Evolutionary conservation across 2,329 filamentous ascomycete species (phyloP).

Genomic region (Curvularia sp.): DNA sequence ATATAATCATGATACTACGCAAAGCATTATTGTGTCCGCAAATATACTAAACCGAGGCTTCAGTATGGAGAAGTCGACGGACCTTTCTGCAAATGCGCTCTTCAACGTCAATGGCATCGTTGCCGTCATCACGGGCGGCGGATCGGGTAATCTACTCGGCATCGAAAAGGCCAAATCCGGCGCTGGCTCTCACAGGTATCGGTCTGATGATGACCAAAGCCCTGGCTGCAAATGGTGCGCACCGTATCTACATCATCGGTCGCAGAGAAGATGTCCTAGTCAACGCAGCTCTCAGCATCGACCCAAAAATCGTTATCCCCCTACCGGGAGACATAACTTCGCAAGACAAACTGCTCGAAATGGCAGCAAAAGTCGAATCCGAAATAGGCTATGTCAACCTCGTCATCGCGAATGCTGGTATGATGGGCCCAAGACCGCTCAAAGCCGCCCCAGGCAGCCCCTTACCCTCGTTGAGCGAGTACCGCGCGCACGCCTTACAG

Average conservation of each 20-base stretch:
- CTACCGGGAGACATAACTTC: conserved; percentile 31
- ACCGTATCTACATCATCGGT: conserved; percentile 31
- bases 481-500: conserved; percentile 26
- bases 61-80: conserved; percentile 1
- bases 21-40: neutral
- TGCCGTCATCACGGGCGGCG: conserved; percentile 34
- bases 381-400: conserved; percentile 30
- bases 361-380: conserved; percentile 18
- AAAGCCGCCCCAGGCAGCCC: conserved; percentile 19
- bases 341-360: conserved; percentile 19
- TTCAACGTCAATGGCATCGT: conserved; percentile 32
- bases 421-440: conserved; percentile 29
- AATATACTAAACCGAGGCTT: neutral
- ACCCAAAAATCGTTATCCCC: conserved; percentile 25
- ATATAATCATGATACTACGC: neutral
- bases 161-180: neutral
- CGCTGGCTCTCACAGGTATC: conserved; percentile 20
- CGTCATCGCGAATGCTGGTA: conserved; percentile 36
- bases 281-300: conserved; percentile 19
- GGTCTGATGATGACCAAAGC: conserved; percentile 29
- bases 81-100: conserved; percentile 21
- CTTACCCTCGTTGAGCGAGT: conserved; percentile 24
- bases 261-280: conserved; percentile 23
- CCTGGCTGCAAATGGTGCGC: conserved; percentile 30
- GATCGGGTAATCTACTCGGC: conserved; percentile 19